Evolutionary conservation across 108 stramenopile genomes (phyloP).

Genomic region (Pinguiococcus pyrenoidosus): DNA sequence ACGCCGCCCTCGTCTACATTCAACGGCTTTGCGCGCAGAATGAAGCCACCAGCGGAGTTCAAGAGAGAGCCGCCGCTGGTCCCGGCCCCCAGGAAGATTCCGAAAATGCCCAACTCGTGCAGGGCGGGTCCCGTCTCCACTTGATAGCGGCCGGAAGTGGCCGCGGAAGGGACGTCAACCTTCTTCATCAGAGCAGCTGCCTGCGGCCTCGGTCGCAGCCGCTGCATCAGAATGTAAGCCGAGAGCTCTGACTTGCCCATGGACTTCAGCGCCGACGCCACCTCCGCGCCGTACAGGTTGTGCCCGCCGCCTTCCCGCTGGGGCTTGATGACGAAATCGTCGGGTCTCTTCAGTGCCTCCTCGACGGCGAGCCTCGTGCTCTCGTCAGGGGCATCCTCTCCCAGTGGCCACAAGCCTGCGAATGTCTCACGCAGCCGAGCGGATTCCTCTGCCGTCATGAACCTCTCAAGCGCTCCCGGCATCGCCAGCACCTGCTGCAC

Average conservation of each 20-base stretch:
- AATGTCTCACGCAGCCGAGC: conserved; percentile 46
- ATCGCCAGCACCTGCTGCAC: conserved; percentile 81
- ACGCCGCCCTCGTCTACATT: conserved; percentile 39
- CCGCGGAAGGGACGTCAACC: not conserved
- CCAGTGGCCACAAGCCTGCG: conserved; percentile 63
- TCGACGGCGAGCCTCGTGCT: conserved; percentile 45
- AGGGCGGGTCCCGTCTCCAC: not conserved
- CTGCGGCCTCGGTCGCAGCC: conserved; percentile 31
- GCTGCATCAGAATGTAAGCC: conserved; percentile 38
- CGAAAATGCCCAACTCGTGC: conserved; percentile 38
- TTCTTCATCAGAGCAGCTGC: too few species aligned
- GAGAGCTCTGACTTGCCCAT: conserved; percentile 7
- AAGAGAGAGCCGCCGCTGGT: conserved; percentile 6
- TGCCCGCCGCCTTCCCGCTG: conserved; percentile 95
- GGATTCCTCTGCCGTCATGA: conserved; percentile 13
- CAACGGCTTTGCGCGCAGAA: conserved; percentile 26
- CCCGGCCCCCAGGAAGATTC: not conserved
- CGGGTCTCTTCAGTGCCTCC: conserved; percentile 42
- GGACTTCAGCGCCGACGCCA: conserved; percentile 18
- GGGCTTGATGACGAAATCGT: conserved; percentile 77
- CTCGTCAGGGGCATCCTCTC: conserved; percentile 49
- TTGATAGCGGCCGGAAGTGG: not conserved
- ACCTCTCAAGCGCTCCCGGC: conserved; percentile 63
- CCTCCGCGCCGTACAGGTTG: conserved; percentile 68
- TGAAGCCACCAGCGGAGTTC: conserved; percentile 10